Conservation (phyloP, 2,329 filamentous ascomycete species). For the Neoascochyta sp. region DNA sequence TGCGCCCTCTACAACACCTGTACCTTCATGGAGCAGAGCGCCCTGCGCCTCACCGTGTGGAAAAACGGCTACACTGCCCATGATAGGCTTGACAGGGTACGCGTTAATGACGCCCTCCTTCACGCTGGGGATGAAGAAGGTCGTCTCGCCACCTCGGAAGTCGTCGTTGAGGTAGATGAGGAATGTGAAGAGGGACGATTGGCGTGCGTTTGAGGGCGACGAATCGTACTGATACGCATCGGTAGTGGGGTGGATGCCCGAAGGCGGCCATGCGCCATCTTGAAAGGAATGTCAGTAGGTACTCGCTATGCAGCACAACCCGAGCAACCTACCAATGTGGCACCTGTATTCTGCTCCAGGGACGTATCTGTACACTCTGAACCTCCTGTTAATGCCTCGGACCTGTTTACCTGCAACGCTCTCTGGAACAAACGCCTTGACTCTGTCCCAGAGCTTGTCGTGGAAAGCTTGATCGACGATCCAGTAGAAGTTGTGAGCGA, state of each 20-base stretch:
- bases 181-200: constrained; percentile 67
- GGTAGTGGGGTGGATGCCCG: constrained; percentile 54
- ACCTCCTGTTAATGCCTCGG: constrained; percentile 64
- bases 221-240: constrained; percentile 64
- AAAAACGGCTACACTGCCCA: constrained; percentile 66
- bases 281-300: constrained; percentile 2
- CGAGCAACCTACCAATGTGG: constrained; percentile 53
- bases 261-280: constrained; percentile 70
- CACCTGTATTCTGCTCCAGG: constrained; percentile 68
- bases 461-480: constrained; percentile 62
- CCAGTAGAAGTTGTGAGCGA: constrained; percentile 74
- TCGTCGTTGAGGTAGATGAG: constrained; percentile 68
- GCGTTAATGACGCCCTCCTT: constrained; percentile 65
- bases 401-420: constrained; percentile 55
- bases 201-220: constrained; percentile 56
- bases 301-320: not conserved
- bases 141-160: constrained; percentile 68
- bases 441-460: constrained; percentile 60
- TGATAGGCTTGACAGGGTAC: constrained; percentile 64
- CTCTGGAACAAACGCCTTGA: constrained; percentile 56
- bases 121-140: constrained; percentile 63
- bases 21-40: constrained; percentile 66
- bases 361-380: constrained; percentile 69
- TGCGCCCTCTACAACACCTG: constrained; percentile 63
- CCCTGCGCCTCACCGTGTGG: constrained; percentile 66